These are phyloP conservation scores for Quercus agrifolia DNA, from an alignment of 306 rosid genomes.

Conservation along the genomic window DNA sequence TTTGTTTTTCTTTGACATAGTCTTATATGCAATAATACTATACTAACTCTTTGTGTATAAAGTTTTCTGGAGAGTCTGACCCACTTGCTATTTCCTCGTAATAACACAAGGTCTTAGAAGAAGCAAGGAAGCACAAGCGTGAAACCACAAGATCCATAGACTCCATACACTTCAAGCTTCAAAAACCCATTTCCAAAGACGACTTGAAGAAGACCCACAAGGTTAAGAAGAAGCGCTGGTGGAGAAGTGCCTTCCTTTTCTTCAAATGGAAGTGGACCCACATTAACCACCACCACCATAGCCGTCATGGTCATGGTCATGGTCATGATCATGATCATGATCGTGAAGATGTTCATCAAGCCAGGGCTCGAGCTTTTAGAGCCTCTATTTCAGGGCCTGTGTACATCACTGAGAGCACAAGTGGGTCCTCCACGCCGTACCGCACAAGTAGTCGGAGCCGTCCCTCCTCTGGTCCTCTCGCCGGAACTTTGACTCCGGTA, in stretches of 20 bases:
- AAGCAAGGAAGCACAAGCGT: constrained; percentile 76
- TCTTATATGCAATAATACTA: background rate
- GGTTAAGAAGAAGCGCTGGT: constrained; percentile 72
- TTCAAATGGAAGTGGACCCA: constrained; percentile 68
- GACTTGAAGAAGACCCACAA: constrained; percentile 51
- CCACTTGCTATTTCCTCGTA: background rate
- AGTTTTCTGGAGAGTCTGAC: background rate
- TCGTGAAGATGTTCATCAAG: constrained; percentile 58
- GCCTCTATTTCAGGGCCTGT: constrained; percentile 83
- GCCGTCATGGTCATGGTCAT: background rate
- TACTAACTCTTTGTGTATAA: background rate
- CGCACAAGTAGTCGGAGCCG: constrained; percentile 48
- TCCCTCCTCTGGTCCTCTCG: constrained; percentile 67
- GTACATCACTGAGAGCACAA: constrained; percentile 69
- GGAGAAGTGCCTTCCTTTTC: constrained; percentile 69
- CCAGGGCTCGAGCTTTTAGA: constrained; percentile 69
- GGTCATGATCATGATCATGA: background rate
- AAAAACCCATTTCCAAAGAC: constrained; percentile 74
- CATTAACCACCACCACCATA: background rate
- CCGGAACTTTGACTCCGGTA: constrained; percentile 56
- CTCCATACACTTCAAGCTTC: constrained; percentile 85
- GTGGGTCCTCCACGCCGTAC: constrained; percentile 63
- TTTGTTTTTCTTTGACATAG: background rate
- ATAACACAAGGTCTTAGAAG: constrained; percentile 62
- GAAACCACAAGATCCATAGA: constrained; percentile 68